A percentile compares a stretch with the other conserved stretches of the same genome.
Conservation (phyloP, 2,329 filamentous ascomycete genomes). For the Ampelomyces quisqualis region DNA sequence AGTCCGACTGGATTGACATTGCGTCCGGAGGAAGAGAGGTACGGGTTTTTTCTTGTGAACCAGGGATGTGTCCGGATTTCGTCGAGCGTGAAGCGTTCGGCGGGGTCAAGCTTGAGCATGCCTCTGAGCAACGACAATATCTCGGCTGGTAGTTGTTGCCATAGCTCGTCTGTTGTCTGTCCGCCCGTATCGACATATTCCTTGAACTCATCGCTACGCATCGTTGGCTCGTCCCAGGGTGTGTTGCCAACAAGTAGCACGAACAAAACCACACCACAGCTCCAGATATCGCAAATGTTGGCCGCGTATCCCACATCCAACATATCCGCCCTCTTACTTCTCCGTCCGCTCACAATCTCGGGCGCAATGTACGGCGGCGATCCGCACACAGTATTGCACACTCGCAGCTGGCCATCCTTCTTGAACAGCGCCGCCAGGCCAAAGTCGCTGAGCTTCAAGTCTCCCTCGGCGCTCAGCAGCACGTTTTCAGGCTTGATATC, state of each 20-base stretch:
- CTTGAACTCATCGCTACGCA: constrained; percentile 83
- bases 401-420: constrained; percentile 79
- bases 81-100: constrained; percentile 77
- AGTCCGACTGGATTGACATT: constrained; percentile 77
- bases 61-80: constrained; percentile 89
- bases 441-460: constrained; percentile 94
- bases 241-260: constrained; percentile 94
- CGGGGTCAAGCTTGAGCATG: constrained; percentile 82
- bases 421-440: constrained; percentile 92
- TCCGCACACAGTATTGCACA: constrained; percentile 86
- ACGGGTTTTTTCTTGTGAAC: constrained; percentile 81
- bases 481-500: constrained; percentile 83
- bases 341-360: constrained; percentile 67
- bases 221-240: constrained; percentile 92
- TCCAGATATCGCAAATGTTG: constrained; percentile 92
- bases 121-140: constrained; percentile 82
- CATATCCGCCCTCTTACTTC: constrained; percentile 50
- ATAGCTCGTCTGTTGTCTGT: constrained; percentile 81
- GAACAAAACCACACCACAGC: constrained; percentile 95
- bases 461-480: constrained; percentile 77
- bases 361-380: constrained; percentile 97
- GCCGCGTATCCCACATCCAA: constrained; percentile 66
- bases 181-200: constrained; percentile 81
- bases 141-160: constrained; percentile 72
- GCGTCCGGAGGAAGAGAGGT: constrained; percentile 71